Percentiles rank a stretch among this genome's conserved stretches.
These are phyloP conservation scores for Umbelopsis sp. DNA, from an alignment of 192 early-diverging fungal species.

Conservation along the genomic window DNA sequence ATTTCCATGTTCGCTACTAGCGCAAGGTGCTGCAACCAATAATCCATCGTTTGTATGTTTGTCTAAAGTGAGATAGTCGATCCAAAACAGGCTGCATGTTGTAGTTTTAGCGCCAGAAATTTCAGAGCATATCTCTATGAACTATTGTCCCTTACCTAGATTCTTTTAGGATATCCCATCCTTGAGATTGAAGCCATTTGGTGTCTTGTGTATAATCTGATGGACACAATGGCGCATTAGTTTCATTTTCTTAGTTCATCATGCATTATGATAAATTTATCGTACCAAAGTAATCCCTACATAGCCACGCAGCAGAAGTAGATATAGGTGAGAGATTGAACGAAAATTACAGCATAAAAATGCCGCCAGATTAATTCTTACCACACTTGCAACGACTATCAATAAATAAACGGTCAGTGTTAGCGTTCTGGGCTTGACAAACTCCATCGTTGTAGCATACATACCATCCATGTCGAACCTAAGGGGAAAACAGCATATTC, in stretches of 20 bases:
- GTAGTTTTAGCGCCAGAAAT: neutral
- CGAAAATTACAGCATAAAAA: no score
- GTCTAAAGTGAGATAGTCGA: neutral
- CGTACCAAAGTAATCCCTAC: slow-evolving; percentile 1
- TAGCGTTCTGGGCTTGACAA: no score
- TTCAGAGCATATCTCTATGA: neutral
- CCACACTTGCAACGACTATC: neutral
- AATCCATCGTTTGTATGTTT: neutral
- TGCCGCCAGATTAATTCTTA: neutral
- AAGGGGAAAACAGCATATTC: slow-evolving; percentile 36
- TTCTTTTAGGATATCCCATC: slow-evolving; percentile 3
- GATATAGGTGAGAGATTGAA: no score
- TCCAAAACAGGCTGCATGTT: neutral
- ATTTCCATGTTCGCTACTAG: neutral
- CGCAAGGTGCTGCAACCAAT: neutral
- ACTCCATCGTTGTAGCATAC: no score
- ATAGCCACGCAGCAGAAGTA: no score
- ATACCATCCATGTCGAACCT: slow-evolving; percentile 34
- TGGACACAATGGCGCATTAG: no score
- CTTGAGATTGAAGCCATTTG: neutral
- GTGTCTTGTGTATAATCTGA: neutral
- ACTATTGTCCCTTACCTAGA: neutral
- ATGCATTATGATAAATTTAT: neutral
- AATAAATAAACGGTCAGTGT: no score
- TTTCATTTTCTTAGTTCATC: no score